These are phyloP conservation scores for Leptographium wingfieldii DNA, from an alignment of 2,329 filamentous ascomycete species.

Conservation along the genomic window DNA sequence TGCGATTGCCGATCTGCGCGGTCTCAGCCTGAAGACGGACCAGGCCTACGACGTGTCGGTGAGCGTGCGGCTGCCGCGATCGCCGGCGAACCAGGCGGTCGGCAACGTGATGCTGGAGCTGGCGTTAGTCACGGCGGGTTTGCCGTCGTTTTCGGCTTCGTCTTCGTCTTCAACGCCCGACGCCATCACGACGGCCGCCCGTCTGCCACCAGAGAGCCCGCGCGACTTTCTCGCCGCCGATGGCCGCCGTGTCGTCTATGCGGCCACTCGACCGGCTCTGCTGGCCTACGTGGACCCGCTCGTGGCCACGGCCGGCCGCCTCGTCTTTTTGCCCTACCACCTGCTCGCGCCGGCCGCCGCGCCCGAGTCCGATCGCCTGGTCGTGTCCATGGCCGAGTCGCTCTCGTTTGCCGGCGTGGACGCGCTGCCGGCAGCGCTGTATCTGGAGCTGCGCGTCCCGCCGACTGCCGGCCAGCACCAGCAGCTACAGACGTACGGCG, in stretches of 20 bases:
- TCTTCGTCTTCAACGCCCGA: not conserved
- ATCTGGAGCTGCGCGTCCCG: conserved; percentile 50
- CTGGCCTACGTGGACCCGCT: conserved; percentile 67
- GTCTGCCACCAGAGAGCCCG: conserved; percentile 13
- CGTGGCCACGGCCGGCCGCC: conserved; percentile 46
- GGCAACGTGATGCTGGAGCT: conserved; percentile 95
- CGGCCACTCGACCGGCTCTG: conserved; percentile 61
- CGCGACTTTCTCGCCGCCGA: conserved; percentile 22
- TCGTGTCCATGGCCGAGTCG: conserved; percentile 60
- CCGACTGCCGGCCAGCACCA: not conserved
- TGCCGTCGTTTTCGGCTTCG: not conserved
- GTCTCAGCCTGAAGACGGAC: conserved; percentile 45
- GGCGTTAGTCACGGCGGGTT: conserved; percentile 31
- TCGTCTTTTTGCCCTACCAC: conserved; percentile 56
- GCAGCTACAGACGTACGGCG: conserved; percentile 62
- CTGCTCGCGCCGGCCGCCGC: conserved; percentile 48
- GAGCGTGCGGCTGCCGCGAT: conserved; percentile 63
- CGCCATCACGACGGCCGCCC: conserved; percentile 18
- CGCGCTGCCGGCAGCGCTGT: conserved; percentile 29
- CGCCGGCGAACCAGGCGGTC: conserved; percentile 56
- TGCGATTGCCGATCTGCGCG: conserved; percentile 33
- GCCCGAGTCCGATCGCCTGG: conserved; percentile 49
- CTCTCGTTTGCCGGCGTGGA: conserved; percentile 43
- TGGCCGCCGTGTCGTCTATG: conserved; percentile 36
- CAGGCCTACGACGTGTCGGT: conserved; percentile 81